phyloP scores from a whole-genome alignment of 2,329 filamentous ascomycete species.

The Fusarium solani-melongenae region DNA sequence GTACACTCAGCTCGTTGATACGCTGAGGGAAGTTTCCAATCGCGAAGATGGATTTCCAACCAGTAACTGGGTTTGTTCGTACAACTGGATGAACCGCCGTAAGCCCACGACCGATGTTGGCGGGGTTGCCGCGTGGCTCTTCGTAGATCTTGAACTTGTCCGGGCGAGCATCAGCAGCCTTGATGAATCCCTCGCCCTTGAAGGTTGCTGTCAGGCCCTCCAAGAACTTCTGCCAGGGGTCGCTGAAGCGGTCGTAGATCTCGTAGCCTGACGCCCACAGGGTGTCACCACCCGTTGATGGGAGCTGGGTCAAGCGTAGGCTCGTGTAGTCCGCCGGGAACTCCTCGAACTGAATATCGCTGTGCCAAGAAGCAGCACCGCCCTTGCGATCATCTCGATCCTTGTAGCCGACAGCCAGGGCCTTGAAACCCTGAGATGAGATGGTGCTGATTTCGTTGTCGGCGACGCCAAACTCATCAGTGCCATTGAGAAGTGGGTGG shows the following conservation, averaged over 20 bases:
- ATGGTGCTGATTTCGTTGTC: slow-evolving; percentile 71
- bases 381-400: slow-evolving; percentile 43
- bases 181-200: slow-evolving; percentile 31
- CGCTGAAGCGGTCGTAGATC: slow-evolving; percentile 65
- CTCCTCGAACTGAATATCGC: slow-evolving; percentile 68
- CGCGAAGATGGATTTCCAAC: slow-evolving; percentile 64
- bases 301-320: slow-evolving; percentile 63
- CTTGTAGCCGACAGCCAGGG: not conserved
- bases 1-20: slow-evolving; percentile 56
- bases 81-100: slow-evolving; percentile 65
- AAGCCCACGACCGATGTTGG: slow-evolving; percentile 62
- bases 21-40: slow-evolving; percentile 55
- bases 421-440: slow-evolving; percentile 50
- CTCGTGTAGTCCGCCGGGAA: slow-evolving; percentile 67
- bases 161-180: slow-evolving; percentile 38
- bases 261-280: slow-evolving; percentile 71
- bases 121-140: slow-evolving; percentile 47
- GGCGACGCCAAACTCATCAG: slow-evolving; percentile 61
- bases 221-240: slow-evolving; percentile 62
- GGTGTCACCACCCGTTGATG: slow-evolving; percentile 66
- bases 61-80: slow-evolving; percentile 71
- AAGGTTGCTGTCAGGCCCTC: slow-evolving; percentile 63
- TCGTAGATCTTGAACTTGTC: slow-evolving; percentile 49
- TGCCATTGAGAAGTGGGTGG: slow-evolving; percentile 66
- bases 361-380: slow-evolving; percentile 53